Evolutionary conservation across 176 grass and related monocot species (phyloP).

Genomic region (Cenchrus americanus): DNA sequence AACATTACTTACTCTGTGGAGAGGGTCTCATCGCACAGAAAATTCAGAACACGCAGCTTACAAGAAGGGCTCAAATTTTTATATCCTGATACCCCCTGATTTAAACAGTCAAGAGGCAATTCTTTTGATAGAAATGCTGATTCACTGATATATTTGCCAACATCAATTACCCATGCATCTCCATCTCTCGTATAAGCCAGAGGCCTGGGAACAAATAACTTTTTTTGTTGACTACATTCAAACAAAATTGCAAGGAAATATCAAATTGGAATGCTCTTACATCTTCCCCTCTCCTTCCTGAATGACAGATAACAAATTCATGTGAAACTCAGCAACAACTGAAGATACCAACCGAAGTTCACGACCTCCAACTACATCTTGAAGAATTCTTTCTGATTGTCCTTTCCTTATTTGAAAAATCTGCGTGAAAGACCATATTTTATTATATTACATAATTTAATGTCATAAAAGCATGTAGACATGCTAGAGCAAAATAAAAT

Average conservation of each 20-base stretch:
- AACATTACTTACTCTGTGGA: slow-evolving; percentile 63
- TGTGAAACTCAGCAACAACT: slow-evolving; percentile 63
- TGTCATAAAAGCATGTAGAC: slow-evolving; percentile 26
- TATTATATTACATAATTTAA: slow-evolving; percentile 37
- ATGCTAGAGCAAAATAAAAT: slow-evolving; percentile 17
- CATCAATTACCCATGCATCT: slow-evolving; percentile 62
- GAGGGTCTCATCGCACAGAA: slow-evolving; percentile 78
- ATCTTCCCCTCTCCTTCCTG: slow-evolving; percentile 58
- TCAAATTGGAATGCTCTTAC: slow-evolving; percentile 46
- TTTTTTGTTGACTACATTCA: slow-evolving; percentile 21
- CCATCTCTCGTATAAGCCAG: slow-evolving; percentile 53
- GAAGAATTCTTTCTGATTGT: slow-evolving; percentile 73
- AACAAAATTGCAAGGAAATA: slow-evolving; percentile 28
- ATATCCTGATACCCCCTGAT: slow-evolving; percentile 59
- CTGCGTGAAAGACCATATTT: slow-evolving; percentile 38
- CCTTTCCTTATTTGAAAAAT: slow-evolving; percentile 77
- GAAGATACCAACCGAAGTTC: slow-evolving; percentile 54
- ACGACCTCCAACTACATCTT: slow-evolving; percentile 69
- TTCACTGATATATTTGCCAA: slow-evolving; percentile 60
- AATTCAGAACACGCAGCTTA: slow-evolving; percentile 79
- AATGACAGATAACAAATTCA: slow-evolving; percentile 73
- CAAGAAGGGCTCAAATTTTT: slow-evolving; percentile 61
- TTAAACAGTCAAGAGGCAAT: slow-evolving; percentile 47
- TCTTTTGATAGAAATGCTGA: slow-evolving; percentile 50
- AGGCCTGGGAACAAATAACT: slow-evolving; percentile 55